Conservation (phyloP, 352 stramenopile species). For the Pythium brachiatum region DNA sequence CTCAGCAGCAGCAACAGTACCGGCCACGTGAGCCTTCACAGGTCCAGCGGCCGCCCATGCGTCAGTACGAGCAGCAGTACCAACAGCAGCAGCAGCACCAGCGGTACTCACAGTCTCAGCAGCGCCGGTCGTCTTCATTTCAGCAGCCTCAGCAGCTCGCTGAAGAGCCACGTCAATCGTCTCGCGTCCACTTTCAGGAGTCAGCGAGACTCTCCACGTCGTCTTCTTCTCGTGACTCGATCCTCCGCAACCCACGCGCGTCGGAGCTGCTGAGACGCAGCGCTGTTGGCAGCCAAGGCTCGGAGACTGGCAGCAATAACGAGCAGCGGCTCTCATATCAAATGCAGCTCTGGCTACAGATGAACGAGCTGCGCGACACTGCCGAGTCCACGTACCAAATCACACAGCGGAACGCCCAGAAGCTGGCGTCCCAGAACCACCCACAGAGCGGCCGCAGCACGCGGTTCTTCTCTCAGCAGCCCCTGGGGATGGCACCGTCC, state of each 20-base stretch:
- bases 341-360: constrained; percentile 68
- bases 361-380: constrained; percentile 64
- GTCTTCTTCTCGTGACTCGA: not conserved
- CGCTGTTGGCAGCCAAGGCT: not conserved
- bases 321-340: constrained; percentile 45
- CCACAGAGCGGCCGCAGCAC: constrained; percentile 10
- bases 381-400: constrained; percentile 70
- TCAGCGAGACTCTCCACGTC: not conserved
- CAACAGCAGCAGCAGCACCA: constrained; percentile 5
- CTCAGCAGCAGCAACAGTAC: constrained; percentile 4
- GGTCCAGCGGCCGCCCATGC: not conserved
- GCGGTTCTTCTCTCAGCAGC: constrained; percentile 19
- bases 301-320: not conserved
- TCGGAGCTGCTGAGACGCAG: constrained; percentile 15
- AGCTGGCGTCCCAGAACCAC: constrained; percentile 36
- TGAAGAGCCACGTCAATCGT: constrained; percentile 2
- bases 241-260: constrained; percentile 1
- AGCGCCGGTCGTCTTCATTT: constrained; percentile 1
- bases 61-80: constrained; percentile 12
- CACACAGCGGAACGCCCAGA: constrained; percentile 51
- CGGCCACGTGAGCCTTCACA: not conserved
- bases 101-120: constrained; percentile 1
- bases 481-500: not conserved
- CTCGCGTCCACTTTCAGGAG: constrained; percentile 17
- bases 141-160: constrained; percentile 2